Base-by-base conservation (phyloP, 2,329 filamentous ascomycete genomes). In the Fusarium sambucinum region DNA sequence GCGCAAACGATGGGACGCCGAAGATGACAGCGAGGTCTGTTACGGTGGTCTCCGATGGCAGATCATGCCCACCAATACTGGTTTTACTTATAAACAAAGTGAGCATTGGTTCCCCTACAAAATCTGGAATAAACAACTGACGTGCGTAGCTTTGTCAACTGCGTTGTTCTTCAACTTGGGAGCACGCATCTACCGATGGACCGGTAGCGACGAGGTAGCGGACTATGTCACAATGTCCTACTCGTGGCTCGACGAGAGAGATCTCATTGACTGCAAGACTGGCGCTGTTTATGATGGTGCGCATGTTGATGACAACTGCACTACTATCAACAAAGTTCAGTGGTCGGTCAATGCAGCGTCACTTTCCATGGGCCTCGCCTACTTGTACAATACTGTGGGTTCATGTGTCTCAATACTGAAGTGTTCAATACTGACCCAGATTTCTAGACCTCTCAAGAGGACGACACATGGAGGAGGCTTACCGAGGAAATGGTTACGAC, bases 1-100 rank as follows among this genome's bases (percentile, higher is more conserved):
- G 17, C 55, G 59, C 1, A 10, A 12, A 2, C 46, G 67, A 11
- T 94, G 87, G 74, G 88, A 91, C 66, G 86, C 86, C 2, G 83
- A 86, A 58, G 87, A 85, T 1, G 73, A 79, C 25, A 80, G 82
- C 4, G 25, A 33, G 6, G 41, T 37, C 2, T 65, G 62, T 17
- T 83, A 84, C 6, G 77, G 82, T 1, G 61, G 84, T 90, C 81
- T 90, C 92, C 83, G 90, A 70, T 93, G 91, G 91, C 92, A 95
- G 80, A 91, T 95, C 52, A 91, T 88, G 66, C 80, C 85, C 4
- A 88, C 89, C 69, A 93, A 94, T 74, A 83, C 81, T 19, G 92
- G 92, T n/a, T 95, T 92, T 75, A 84, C 89, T 72, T 94, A 94
- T 82, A 96, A 90, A 77, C 89, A 89, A 73, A 83, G 82, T 84